Evolutionary conservation across 164 flowering plant genomes (phyloP), one percentile per base, ranked within the genome.

Genomic region (Tetracentron sinense): DNA sequence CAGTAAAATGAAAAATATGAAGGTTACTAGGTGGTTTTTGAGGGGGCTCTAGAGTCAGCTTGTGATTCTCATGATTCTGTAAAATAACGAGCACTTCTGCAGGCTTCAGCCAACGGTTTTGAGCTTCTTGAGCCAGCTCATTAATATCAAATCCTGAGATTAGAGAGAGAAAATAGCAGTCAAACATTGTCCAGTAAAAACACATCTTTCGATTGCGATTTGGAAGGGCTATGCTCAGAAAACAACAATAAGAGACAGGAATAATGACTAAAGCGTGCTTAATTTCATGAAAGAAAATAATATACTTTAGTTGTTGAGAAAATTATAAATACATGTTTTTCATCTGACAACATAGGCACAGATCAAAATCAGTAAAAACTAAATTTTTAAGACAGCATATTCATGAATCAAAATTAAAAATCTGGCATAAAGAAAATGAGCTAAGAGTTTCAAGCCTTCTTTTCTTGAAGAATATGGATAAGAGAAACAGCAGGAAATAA

Each of bases 51-150:
- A 71, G 67, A 2, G 83, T 81, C 23, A 90, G 62, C 58, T 78
- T 71, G 64, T 75, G 74, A 46, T 68, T 73, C 46, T 82, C 87
- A 61, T 84, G 72, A 69, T 85, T 88, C 62, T 88, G 85, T 50
- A 90, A 70, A 62, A 90, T 81, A 56, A 66, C 85, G 46, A 71
- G 73, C 56, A 90, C 92, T 69, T 90, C 97, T 20, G 85, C 82
- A 20, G 97, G 94, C 77, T 85, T 90, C 77, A 90, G 70, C 97
- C 97, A 90, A 11, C 97, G 85, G 26, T 25, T 55, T 59, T 76
- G 78, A 58, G 97, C 97, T 74, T 85, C 88, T 71, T 65, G 71
- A 54, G 71, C 73, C 62, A 89, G 79, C 62, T 75, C 72, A 62
- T 65, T 69, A 21, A 82, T 65, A 68, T 82, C 77, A 70, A 70